These are phyloP conservation scores for Phytopythium vexans DNA, from an alignment of 352 stramenopile genomes.

Conservation along the genomic window DNA sequence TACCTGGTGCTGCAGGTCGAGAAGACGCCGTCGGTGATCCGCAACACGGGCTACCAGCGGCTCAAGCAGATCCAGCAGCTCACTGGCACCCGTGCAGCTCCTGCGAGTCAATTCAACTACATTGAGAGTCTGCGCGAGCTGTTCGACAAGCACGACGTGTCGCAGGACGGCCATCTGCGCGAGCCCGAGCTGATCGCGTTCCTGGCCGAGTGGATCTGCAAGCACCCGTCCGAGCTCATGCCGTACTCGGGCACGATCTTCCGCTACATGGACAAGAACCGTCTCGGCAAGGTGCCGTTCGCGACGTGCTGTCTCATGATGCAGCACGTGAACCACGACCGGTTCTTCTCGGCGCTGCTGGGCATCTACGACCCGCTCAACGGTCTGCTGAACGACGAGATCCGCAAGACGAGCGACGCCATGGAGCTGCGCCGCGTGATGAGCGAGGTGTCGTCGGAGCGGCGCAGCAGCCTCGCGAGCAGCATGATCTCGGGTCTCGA, in stretches of 20 bases:
- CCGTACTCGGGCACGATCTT: conserved; percentile 81
- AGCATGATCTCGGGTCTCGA: conserved; percentile 26
- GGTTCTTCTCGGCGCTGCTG: conserved; percentile 83
- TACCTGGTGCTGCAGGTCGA: conserved; percentile 84
- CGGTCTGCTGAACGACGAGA: conserved; percentile 72
- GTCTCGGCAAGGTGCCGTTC: conserved; percentile 74
- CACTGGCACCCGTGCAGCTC: conserved; percentile 45
- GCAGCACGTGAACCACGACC: conserved; percentile 86
- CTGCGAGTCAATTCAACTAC: conserved; percentile 78
- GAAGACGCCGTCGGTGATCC: conserved; percentile 69
- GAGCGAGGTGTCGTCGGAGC: conserved; percentile 64
- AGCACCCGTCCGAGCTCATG: conserved; percentile 74
- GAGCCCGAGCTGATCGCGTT: conserved; percentile 74
- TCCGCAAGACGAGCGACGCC: conserved; percentile 52
- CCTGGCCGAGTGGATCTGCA: conserved; percentile 80
- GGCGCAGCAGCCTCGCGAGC: conserved; percentile 43
- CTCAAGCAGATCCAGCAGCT: conserved; percentile 83
- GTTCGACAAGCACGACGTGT: conserved; percentile 79
- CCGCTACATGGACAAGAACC: conserved; percentile 88
- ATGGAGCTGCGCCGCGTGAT: conserved; percentile 71
- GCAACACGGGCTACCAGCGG: conserved; percentile 65
- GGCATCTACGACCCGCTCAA: conserved; percentile 81
- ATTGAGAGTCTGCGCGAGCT: conserved; percentile 74
- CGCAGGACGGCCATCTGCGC: conserved; percentile 57
- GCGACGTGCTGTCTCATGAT: conserved; percentile 85